phyloP scores from a whole-genome alignment of 352 stramenopile genomes.

The Saprolegnia parasitica region DNA sequence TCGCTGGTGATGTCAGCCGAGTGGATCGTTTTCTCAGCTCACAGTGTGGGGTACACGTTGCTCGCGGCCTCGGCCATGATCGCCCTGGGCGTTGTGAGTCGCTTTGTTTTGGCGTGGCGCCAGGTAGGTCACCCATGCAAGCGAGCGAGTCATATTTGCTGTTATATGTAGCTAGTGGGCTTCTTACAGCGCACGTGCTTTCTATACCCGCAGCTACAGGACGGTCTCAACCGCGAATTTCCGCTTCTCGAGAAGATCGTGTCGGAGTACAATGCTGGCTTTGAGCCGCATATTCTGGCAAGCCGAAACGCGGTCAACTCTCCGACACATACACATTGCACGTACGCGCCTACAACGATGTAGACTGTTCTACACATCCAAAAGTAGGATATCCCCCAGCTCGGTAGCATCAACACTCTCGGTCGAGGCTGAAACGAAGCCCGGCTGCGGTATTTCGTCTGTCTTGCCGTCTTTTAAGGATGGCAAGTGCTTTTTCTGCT shows the following conservation, averaged over 20 bases:
- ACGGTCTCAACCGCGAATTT: conserved; percentile 66
- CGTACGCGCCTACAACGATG: neutral
- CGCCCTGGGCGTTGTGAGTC: conserved; percentile 75
- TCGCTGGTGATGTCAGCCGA: conserved; percentile 62
- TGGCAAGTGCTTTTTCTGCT: conserved; percentile 83
- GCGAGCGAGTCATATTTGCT: neutral
- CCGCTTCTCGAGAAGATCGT: conserved; percentile 75
- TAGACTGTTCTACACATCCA: neutral
- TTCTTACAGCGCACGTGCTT: conserved; percentile 81
- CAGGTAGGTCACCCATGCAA: conserved; percentile 21
- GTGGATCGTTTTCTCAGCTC: conserved; percentile 82
- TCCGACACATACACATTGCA: neutral
- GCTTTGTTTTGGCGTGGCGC: conserved; percentile 70
- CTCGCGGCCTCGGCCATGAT: conserved; percentile 66
- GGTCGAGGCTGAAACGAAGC: neutral
- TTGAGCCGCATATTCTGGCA: conserved; percentile 72
- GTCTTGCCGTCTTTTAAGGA: conserved; percentile 73
- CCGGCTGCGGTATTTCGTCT: conserved; percentile 52
- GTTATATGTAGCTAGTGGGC: conserved; percentile 47
- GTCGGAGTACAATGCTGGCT: conserved; percentile 73
- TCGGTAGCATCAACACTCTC: neutral
- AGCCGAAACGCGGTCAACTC: conserved; percentile 34
- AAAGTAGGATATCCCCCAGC: neutral
- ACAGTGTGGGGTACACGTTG: conserved; percentile 70
- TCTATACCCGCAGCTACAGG: conserved; percentile 71